Base-by-base conservation (phyloP, 148 eudicot genomes). In the Rhododendron ferrugineum region DNA sequence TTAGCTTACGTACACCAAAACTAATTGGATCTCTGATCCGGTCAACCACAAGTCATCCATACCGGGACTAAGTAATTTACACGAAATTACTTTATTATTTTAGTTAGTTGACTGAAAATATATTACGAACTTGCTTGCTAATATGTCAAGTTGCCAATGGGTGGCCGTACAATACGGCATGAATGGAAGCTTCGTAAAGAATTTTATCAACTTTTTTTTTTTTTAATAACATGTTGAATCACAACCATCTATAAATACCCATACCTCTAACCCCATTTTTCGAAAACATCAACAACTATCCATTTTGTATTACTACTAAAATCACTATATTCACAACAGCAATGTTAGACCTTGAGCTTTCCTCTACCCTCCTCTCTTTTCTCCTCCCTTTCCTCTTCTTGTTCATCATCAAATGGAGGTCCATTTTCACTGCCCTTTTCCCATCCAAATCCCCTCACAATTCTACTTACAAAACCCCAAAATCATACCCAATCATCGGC, bases 401-500 rank as follows among this genome's bases (percentile, higher is more conserved):
- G 7, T 56, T 82, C 83, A 52, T 85, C 83, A 36, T 85, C 79
- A 64, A 42, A 66, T 13, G 72, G 49, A 68, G 11, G 26, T 62
- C 68, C 30, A 68, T 79, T 78, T 11, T 30, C 60, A 50, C 4
- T 22, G 3, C 20, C 60, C 28, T 15, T 46, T 66, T 34, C 22
- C 70, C 68, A 16, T 52, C 85, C n/a, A 70, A 37, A 22, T 73
- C 84, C 60, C 32, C 16, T 4, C 30, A n/a, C 1, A 11, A 66
- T n/a, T 5, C 30, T 3, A 10, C 28, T 11, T 2, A 2, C 0
- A 64, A 10, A 0, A n/a, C 72, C 5, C 87, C 91, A 6, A 79
- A 28, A n/a, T 85, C 88, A 58, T 89, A 85, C 82, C 91, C 91
- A 2, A 2, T 89, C 0, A 11, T 89, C 44, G 87, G 91, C 37